These are phyloP conservation scores for Paramecium biaurelia DNA, from an alignment of 73 alveolate species.

Conservation along the genomic window DNA sequence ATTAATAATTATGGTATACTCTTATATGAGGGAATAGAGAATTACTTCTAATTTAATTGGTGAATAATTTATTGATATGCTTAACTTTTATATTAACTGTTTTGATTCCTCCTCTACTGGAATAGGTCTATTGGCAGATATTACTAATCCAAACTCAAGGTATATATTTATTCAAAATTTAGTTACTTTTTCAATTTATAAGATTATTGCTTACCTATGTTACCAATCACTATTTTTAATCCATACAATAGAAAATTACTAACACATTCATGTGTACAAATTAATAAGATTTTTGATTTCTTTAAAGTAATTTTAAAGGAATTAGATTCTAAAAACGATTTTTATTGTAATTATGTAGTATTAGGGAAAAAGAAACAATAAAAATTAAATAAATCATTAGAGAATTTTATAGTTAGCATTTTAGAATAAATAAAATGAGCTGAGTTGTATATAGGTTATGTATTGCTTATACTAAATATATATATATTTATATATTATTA, in stretches of 20 bases:
- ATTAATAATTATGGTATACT: conserved; percentile 16
- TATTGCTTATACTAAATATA: background rate
- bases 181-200: background rate
- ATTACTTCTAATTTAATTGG: background rate
- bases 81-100: background rate
- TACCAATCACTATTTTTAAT: background rate
- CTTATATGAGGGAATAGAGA: background rate
- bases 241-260: background rate
- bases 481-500: background rate
- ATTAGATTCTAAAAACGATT: background rate
- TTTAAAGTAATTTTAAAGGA: background rate
- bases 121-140: background rate
- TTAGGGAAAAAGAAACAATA: background rate
- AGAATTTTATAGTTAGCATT: background rate
- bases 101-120: background rate
- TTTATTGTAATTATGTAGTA: background rate
- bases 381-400: background rate
- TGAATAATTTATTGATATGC: background rate
- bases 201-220: conserved; percentile 4
- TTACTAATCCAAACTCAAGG: background rate
- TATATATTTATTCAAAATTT: background rate
- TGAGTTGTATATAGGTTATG: conserved; percentile 8
- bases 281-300: background rate
- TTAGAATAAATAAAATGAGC: conserved; percentile 3
- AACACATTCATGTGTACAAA: background rate